phyloP scores from a whole-genome alignment of 2,329 filamentous ascomycete genomes.

The Coniochaeta prunicola region DNA sequence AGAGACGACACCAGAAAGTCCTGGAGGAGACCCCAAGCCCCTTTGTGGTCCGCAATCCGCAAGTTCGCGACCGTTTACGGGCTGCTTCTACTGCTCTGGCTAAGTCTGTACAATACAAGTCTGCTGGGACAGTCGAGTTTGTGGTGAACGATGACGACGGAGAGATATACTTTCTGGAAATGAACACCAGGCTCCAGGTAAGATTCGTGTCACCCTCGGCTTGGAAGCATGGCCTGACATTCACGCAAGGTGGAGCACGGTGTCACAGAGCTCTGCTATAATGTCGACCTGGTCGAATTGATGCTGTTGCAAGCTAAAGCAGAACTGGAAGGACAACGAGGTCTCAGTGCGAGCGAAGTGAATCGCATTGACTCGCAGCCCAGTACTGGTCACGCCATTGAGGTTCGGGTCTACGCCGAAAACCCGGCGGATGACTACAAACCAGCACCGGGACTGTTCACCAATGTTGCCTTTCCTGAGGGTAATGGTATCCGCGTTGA shows the following conservation, averaged over 20 bases:
- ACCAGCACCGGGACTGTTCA: conserved; percentile 51
- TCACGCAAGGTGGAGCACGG: conserved; percentile 78
- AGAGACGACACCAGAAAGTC: conserved; percentile 57
- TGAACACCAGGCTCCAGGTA: conserved; percentile 9
- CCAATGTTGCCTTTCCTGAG: conserved; percentile 48
- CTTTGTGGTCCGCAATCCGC: conserved; percentile 32
- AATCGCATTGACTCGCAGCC: conserved; percentile 3
- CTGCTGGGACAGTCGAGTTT: conserved; percentile 9
- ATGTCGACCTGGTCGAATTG: conserved; percentile 60
- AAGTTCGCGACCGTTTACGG: neutral
- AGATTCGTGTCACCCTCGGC: too few species aligned
- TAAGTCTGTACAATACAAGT: conserved; percentile 1
- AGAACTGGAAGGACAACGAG: conserved; percentile 13
- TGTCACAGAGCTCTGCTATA: conserved; percentile 71
- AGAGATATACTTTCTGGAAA: conserved; percentile 8
- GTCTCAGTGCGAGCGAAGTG: conserved; percentile 10
- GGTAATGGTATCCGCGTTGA: conserved; percentile 12
- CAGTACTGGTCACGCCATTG: conserved; percentile 25
- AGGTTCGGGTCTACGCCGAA: conserved; percentile 33
- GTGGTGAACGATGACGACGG: conserved; percentile 2
- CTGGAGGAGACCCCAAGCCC: conserved; percentile 59
- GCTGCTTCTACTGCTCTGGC: neutral
- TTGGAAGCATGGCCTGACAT: too few species aligned
- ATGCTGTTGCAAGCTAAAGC: conserved; percentile 30
- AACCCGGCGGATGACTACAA: conserved; percentile 51